These are phyloP conservation scores for Ramaria sp. DNA, from an alignment of 768 basidiomycete genomes.

Conservation along the genomic window DNA sequence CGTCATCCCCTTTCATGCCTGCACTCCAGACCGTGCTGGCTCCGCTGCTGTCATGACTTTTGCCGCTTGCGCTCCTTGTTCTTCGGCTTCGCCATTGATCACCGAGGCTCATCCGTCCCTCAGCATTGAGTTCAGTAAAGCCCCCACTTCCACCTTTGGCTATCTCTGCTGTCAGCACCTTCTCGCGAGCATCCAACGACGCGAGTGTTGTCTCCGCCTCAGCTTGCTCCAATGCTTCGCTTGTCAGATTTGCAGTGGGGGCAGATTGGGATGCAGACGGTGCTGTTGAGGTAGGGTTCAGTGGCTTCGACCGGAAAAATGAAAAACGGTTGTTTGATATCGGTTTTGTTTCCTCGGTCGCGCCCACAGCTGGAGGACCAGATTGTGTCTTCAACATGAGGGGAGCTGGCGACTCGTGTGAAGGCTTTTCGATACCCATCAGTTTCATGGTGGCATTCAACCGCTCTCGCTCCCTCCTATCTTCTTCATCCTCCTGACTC, in stretches of 20 bases:
- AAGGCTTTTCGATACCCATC: slow-evolving; percentile 77
- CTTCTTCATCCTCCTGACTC: slow-evolving; percentile 87
- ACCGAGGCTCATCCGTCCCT: slow-evolving; percentile 25
- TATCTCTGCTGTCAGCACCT: slow-evolving; percentile 58
- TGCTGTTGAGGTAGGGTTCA: slow-evolving; percentile 31
- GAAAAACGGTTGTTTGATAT: slow-evolving; percentile 38
- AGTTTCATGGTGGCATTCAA: slow-evolving; percentile 87
- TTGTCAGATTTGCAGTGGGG: slow-evolving; percentile 41
- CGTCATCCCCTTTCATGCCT: slow-evolving; percentile 59
- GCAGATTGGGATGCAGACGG: slow-evolving; percentile 18
- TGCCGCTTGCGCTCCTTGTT: slow-evolving; percentile 40
- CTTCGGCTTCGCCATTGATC: slow-evolving; percentile 48
- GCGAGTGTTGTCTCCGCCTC: slow-evolving; percentile 70
- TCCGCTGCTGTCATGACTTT: slow-evolving; percentile 35
- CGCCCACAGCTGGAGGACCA: slow-evolving; percentile 18
- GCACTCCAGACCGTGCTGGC: slow-evolving; percentile 84
- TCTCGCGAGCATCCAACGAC: slow-evolving; percentile 73
- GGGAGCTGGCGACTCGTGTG: slow-evolving; percentile 32
- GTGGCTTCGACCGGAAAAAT: slow-evolving; percentile 52
- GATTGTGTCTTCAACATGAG: slow-evolving; percentile 31
- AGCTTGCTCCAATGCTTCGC: slow-evolving; percentile 67
- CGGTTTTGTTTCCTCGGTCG: slow-evolving; percentile 18
- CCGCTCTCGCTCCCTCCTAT: slow-evolving; percentile 75
- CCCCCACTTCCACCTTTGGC: slow-evolving; percentile 63
- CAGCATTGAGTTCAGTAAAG: slow-evolving; percentile 63